Conservation (phyloP, 441 rosid species). For the Aquilaria agallochum region DNA sequence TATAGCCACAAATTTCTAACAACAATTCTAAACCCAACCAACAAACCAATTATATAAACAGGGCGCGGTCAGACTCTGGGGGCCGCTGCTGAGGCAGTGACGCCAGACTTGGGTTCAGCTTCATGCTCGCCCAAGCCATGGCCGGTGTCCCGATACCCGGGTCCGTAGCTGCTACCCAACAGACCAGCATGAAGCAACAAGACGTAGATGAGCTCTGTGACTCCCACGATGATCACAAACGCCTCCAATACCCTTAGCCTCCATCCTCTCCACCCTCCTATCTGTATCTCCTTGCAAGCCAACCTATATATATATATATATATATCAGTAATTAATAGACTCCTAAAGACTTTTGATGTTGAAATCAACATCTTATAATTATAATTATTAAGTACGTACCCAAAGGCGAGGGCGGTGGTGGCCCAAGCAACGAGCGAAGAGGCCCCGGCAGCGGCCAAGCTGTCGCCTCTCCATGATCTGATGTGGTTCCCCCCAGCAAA, state of each 20-base stretch:
- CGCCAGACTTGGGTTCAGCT: conserved; percentile 18
- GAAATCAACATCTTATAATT: too few species aligned
- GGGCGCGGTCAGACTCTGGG: too few species aligned
- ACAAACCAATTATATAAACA: too few species aligned
- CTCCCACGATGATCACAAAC: conserved; percentile 56
- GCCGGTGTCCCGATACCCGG: conserved; percentile 59
- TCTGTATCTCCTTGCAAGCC: conserved; percentile 74
- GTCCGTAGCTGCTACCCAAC: conserved; percentile 67
- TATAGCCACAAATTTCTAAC: too few species aligned
- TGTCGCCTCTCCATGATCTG: conserved; percentile 71
- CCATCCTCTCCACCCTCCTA: conserved; percentile 90
- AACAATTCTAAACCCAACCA: too few species aligned
- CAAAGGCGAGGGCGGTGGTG: conserved; percentile 67
- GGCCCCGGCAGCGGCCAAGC: conserved; percentile 72
- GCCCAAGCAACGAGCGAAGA: conserved; percentile 68
- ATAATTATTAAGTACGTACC: conserved; percentile 25
- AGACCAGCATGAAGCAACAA: conserved; percentile 66
- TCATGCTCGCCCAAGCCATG: conserved; percentile 30
- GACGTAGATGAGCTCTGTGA: conserved; percentile 60
- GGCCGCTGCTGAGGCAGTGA: too few species aligned
- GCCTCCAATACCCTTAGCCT: conserved; percentile 66
- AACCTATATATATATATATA: conserved; percentile 27
- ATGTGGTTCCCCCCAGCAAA: conserved; percentile 61
- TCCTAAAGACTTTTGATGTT: neutral
- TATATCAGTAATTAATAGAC: neutral